phyloP scores from a whole-genome alignment of 2,329 filamentous ascomycete genomes.

The Arthrobotrys sphaeroides region DNA sequence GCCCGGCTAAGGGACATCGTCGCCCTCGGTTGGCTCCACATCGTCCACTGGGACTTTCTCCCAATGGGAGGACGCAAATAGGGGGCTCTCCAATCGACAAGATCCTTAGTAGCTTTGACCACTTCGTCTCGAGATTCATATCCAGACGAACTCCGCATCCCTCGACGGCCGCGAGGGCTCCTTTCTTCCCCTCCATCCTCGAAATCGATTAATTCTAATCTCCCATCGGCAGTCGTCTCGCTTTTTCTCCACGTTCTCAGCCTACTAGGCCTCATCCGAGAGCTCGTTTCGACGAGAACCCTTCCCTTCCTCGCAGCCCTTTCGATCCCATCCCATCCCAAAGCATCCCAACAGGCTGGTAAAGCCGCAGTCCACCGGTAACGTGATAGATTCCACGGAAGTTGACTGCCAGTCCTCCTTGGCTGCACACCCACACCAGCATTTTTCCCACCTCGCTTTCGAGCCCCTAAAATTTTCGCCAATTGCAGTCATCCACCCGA shows the following conservation, averaged over 20 bases:
- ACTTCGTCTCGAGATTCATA: constrained; percentile 54
- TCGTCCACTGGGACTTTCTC: background rate
- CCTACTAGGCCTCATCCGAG: constrained; percentile 33
- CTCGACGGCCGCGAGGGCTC: constrained; percentile 27
- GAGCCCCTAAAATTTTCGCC: constrained; percentile 49
- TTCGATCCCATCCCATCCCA: constrained; percentile 7
- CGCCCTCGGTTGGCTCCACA: constrained; percentile 7
- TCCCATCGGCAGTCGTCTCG: constrained; percentile 39
- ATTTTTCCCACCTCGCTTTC: constrained; percentile 33
- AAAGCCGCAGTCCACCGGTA: constrained; percentile 15
- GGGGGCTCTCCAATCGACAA: constrained; percentile 29
- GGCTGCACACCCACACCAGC: constrained; percentile 30
- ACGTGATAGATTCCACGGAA: constrained; percentile 32
- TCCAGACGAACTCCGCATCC: constrained; percentile 43
- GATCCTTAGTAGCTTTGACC: background rate
- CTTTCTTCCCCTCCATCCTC: constrained; percentile 17
- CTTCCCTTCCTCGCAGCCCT: background rate
- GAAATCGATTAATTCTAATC: constrained; percentile 26
- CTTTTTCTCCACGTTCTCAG: constrained; percentile 24
- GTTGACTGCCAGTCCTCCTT: constrained; percentile 14
- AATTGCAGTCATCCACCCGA: constrained; percentile 54
- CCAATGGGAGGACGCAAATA: constrained; percentile 48
- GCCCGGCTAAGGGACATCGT: constrained; percentile 33
- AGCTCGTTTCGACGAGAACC: constrained; percentile 45
- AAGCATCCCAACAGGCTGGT: constrained; percentile 9